Base-by-base conservation (phyloP, 148 eudicot species). In the Nepenthes mirabilis region DNA sequence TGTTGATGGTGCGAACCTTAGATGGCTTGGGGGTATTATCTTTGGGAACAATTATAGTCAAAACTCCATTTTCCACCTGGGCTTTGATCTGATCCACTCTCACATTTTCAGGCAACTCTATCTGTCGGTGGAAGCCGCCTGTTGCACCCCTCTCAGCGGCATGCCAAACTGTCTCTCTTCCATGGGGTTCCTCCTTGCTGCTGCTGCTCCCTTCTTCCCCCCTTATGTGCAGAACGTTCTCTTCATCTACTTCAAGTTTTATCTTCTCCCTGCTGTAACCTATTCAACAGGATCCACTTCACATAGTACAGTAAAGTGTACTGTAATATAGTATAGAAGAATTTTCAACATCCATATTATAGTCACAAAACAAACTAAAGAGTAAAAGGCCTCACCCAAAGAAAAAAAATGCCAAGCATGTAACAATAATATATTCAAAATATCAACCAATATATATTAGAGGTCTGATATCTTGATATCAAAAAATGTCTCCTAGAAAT, bases 31-130 rank as follows among this genome's bases (percentile, higher is more conserved):
- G 73, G 35, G 61, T 60, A 7, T 75, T 62, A 48, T 90, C 86
- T 66, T 90, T 90, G 0, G 95, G 95, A 35, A 82, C 75, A 8
- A 83, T 55, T 3, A 90, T 59, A 2, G 95, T 86, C 14, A 90
- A 79, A 54, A 86, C 87, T 7, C 97, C 97, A 63, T 86, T 86
- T 33, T 84, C 88, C 9, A 80, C 75, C 58, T 80, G 88, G 5
- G 95, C 95, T 56, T 83, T 90, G 48, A 90, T 90, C 64, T 90
- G 95, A 57, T 90, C 95, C 47, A 80, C 74, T 71, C 82, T 86
- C 53, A 70, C 78, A 63, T 86, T 75, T 47, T 84, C 88, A 5
- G 90, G 97, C 59, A 90, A 61, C 54, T 90, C 91, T 0, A 86
- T 74, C 45, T 87, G 86, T 36, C 97, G 61, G 2, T 74, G 72